Base-by-base conservation (phyloP, 164 flowering plant species). In the Sextonia rubra region DNA sequence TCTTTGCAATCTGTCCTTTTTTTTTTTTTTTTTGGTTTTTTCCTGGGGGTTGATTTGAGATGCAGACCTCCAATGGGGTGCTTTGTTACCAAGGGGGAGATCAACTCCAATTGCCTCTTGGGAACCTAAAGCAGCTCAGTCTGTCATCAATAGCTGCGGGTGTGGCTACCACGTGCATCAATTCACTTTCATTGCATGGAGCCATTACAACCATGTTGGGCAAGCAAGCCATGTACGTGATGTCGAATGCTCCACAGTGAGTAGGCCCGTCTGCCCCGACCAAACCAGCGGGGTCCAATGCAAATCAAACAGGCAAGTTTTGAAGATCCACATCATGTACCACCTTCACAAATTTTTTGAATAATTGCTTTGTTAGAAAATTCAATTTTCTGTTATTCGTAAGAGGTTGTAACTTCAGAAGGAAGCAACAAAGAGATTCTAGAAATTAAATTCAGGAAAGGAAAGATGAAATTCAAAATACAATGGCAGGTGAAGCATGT, bases 241-340 rank as follows among this genome's bases (percentile, higher is more conserved):
- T 77, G 71, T 94, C 99, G 77, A 94, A 94, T 32, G 99, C 97
- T 52, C 99, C 97, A 76, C 97, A 92, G 65, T 92, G 97, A 2
- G 99, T 94, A 0, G 99, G 99, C 20, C 98, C 97, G 78, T 94
- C 99, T 25, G 97, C 97, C 64, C 99, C 97, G 47, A 92, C 97
- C 71, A 94, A 72, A 60, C 98, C 98, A 22, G 97, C 95, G 79
- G 97, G 74, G 60, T 94, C 99, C 83, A 94, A 58, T 1, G 96
- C 97, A 62, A 94, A 92, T 22, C 99, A 83, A 3, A 94, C 99
- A 0, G 99, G 99, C 48, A 94, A 77, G 48, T 88, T 94, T 71
- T 94, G 99, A 63, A 94, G 96, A 79, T 92, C 97, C 17, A 94
- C 99, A 70, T 92, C 99, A 74, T 91, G 97, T 23, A 90, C 86